Conservation (phyloP, 1,284 basidiomycete genomes). For the Quambalaria eucalypti region DNA sequence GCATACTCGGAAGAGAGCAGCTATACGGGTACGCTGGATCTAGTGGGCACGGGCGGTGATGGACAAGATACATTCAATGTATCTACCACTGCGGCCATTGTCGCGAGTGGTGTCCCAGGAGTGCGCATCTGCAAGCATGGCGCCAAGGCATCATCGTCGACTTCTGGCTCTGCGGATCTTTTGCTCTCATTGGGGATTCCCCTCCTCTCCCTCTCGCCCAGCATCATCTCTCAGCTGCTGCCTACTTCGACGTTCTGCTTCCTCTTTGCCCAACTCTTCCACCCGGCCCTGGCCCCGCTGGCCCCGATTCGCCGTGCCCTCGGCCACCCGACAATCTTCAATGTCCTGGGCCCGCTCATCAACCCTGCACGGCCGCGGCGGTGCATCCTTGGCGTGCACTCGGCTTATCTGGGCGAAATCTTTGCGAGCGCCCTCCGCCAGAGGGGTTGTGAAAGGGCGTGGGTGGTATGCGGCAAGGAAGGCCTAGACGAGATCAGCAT, state of each 20-base stretch:
- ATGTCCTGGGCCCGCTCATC: constrained; percentile 85
- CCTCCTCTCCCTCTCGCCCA: constrained; percentile 59
- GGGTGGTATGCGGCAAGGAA: constrained; percentile 90
- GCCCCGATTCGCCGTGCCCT: constrained; percentile 76
- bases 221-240: constrained; percentile 41
- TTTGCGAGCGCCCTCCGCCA: constrained; percentile 67
- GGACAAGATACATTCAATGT: constrained; percentile 97
- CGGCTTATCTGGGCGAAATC: constrained; percentile 68
- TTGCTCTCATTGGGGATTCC: constrained; percentile 74
- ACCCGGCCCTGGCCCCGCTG: constrained; percentile 74
- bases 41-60: constrained; percentile 79
- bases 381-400: constrained; percentile 80
- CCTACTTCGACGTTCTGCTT: constrained; percentile 65
- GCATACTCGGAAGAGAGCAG: constrained; percentile 2
- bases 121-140: constrained; percentile 92
- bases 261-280: constrained; percentile 86
- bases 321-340: constrained; percentile 95
- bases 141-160: constrained; percentile 82
- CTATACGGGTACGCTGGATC: constrained; percentile 36
- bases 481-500: constrained; percentile 86
- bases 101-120: constrained; percentile 80
- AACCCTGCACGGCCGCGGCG: constrained; percentile 76
- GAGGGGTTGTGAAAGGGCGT: constrained; percentile 63
- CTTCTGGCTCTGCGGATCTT: constrained; percentile 88
- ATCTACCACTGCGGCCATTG: constrained; percentile 85